Evolutionary conservation across 2,329 filamentous ascomycete species (phyloP).

Genomic region (Pseudogymnoascus destructans): DNA sequence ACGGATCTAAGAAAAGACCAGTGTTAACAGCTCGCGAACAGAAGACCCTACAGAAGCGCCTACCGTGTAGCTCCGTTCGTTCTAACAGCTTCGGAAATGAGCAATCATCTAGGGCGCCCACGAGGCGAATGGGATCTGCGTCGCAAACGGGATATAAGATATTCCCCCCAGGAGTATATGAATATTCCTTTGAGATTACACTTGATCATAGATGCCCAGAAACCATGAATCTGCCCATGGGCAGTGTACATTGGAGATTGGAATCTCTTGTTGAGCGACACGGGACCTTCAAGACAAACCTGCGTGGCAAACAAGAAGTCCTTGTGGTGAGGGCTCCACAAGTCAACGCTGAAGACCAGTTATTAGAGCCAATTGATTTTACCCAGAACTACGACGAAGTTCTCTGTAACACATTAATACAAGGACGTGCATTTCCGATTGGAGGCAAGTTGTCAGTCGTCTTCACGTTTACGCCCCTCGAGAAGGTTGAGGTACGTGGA

Average conservation of each 20-base stretch:
- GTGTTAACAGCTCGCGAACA: not conserved
- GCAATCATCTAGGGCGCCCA: conserved; percentile 39
- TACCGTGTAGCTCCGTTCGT: conserved; percentile 51
- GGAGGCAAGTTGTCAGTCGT: conserved; percentile 61
- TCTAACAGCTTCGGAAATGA: conserved; percentile 56
- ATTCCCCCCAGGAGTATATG: conserved; percentile 38
- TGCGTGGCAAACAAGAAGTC: conserved; percentile 54
- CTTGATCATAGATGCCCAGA: conserved; percentile 66
- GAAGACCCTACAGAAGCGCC: conserved; percentile 44
- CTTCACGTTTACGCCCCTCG: conserved; percentile 61
- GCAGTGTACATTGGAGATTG: conserved; percentile 55
- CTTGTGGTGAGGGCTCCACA: conserved; percentile 54
- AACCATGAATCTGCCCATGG: conserved; percentile 58
- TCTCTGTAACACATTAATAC: conserved; percentile 33
- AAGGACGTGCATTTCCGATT: conserved; percentile 61
- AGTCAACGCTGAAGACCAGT: conserved; percentile 57
- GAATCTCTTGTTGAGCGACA: conserved; percentile 57
- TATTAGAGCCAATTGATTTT: conserved; percentile 63
- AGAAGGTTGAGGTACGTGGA: conserved; percentile 61
- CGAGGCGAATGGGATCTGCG: conserved; percentile 27
- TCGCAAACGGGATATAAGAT: conserved; percentile 55
- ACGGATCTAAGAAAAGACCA: not conserved
- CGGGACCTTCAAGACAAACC: conserved; percentile 56
- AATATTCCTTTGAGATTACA: conserved; percentile 61
- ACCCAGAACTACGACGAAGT: conserved; percentile 67